These are phyloP conservation scores for Gonapodya prolifera DNA, from an alignment of 192 early-diverging fungal genomes.

Conservation along the genomic window DNA sequence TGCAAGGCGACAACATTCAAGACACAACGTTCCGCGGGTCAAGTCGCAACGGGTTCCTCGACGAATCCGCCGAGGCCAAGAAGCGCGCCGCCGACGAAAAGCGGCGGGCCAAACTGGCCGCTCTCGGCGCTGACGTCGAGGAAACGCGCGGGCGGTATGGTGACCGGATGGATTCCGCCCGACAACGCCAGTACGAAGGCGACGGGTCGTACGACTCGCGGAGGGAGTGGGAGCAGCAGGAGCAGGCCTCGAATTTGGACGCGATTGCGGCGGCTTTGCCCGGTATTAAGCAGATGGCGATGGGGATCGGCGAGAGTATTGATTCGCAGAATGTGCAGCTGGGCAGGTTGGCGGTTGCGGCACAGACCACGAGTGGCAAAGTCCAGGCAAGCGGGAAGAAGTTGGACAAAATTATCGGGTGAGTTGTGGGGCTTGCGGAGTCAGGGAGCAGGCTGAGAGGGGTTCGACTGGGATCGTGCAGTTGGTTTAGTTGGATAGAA, in stretches of 20 bases:
- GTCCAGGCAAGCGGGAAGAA: not conserved
- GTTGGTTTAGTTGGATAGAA: not conserved
- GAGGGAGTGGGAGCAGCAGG: not conserved
- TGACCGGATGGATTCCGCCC: not conserved
- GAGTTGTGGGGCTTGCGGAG: not conserved
- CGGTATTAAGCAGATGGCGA: not conserved
- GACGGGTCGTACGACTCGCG: not conserved
- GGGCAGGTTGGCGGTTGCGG: not conserved
- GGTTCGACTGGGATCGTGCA: too few species aligned
- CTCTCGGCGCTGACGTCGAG: not conserved
- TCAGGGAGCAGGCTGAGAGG: too few species aligned
- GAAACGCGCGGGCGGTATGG: not conserved
- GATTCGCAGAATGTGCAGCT: not conserved
- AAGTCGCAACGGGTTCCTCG: not conserved
- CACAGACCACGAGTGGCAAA: not conserved
- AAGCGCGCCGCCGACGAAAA: not conserved
- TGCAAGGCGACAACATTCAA: not conserved
- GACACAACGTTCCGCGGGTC: not conserved
- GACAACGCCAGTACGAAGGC: not conserved
- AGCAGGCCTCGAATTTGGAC: not conserved
- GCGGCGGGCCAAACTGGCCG: not conserved
- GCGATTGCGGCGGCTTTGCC: not conserved
- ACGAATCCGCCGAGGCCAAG: not conserved
- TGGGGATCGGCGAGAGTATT: not conserved
- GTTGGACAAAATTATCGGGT: not conserved